Conservation (phyloP, 495 filamentous ascomycete species). For the Aspergillus heteromorphus region DNA sequence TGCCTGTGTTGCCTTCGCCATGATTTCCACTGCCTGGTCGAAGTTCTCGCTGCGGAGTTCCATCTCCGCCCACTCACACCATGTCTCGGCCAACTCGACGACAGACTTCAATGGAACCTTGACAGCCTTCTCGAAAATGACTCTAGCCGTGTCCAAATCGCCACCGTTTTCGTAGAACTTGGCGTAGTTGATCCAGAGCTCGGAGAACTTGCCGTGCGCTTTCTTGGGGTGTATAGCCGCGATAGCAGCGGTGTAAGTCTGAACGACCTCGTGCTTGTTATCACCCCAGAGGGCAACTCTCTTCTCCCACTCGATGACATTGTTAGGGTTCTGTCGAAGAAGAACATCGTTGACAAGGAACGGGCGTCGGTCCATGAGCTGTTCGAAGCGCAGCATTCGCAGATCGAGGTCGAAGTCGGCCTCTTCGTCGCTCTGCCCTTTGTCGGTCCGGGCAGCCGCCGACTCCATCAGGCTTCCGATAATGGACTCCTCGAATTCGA, state of each 20-base stretch:
- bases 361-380: slow-evolving; percentile 93
- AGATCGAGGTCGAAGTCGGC: slow-evolving; percentile 96
- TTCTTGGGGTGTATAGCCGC: slow-evolving; percentile 90
- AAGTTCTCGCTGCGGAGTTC: slow-evolving; percentile 94
- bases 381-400: slow-evolving; percentile 96
- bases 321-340: slow-evolving; percentile 92
- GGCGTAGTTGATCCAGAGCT: slow-evolving; percentile 95
- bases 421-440: slow-evolving; percentile 74
- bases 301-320: slow-evolving; percentile 96
- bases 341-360: slow-evolving; percentile 97
- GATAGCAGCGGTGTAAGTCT: slow-evolving; percentile 94
- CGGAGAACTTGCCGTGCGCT: slow-evolving; percentile 88
- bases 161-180: slow-evolving; percentile 93
- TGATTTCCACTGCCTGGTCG: slow-evolving; percentile 87
- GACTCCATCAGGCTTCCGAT: slow-evolving; percentile 87
- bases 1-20: slow-evolving; percentile 94
- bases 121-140: slow-evolving; percentile 96
- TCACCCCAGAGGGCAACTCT: slow-evolving; percentile 91
- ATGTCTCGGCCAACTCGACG: slow-evolving; percentile 91
- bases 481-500: slow-evolving; percentile 95
- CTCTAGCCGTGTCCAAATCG: slow-evolving; percentile 75
- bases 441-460: slow-evolving; percentile 74
- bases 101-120: slow-evolving; percentile 97
- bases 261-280: slow-evolving; percentile 83
- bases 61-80: slow-evolving; percentile 99